Percentiles rank a stretch among this genome's conserved stretches.
phyloP scores from a whole-genome alignment of 108 stramenopile species.

The Conticribra guillardii region DNA sequence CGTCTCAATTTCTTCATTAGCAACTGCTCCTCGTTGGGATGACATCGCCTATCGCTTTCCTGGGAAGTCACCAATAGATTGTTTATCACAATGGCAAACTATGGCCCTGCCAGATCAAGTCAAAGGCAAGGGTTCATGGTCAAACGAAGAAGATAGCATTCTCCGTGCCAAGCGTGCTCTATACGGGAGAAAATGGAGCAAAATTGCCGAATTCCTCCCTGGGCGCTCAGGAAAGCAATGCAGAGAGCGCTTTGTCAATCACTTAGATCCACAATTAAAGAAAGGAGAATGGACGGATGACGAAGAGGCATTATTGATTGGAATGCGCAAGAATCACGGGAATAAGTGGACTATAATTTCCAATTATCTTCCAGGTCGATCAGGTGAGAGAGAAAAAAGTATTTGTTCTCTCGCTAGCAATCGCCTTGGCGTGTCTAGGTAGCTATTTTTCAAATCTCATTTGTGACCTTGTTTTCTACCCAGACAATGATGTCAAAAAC shows the following conservation, averaged over 20 bases:
- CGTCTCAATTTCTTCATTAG: background rate
- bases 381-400: too few species aligned
- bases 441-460: too few species aligned
- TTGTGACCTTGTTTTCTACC: too few species aligned
- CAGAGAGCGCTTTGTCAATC: slow-evolving; percentile 97
- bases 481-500: slow-evolving; percentile 95
- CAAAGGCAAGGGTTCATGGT: slow-evolving; percentile 89
- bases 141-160: slow-evolving; percentile 76
- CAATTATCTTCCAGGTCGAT: slow-evolving; percentile 94
- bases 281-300: slow-evolving; percentile 95
- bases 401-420: too few species aligned
- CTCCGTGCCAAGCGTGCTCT: slow-evolving; percentile 58
- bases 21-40: slow-evolving; percentile 78
- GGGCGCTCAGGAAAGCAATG: slow-evolving; percentile 99
- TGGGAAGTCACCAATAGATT: slow-evolving; percentile 74
- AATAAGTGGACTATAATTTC: slow-evolving; percentile 91
- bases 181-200: slow-evolving; percentile 92
- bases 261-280: slow-evolving; percentile 91
- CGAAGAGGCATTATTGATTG: slow-evolving; percentile 90
- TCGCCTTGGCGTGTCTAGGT: too few species aligned
- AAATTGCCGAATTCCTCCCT: slow-evolving; percentile 91
- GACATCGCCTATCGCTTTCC: slow-evolving; percentile 71
- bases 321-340: slow-evolving; percentile 84
- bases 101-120: slow-evolving; percentile 72
- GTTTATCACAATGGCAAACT: slow-evolving; percentile 76